Evolutionary conservation across 371 early-diverging fungal species (phyloP).

Genomic region (Apophysomyces ossiformis): DNA sequence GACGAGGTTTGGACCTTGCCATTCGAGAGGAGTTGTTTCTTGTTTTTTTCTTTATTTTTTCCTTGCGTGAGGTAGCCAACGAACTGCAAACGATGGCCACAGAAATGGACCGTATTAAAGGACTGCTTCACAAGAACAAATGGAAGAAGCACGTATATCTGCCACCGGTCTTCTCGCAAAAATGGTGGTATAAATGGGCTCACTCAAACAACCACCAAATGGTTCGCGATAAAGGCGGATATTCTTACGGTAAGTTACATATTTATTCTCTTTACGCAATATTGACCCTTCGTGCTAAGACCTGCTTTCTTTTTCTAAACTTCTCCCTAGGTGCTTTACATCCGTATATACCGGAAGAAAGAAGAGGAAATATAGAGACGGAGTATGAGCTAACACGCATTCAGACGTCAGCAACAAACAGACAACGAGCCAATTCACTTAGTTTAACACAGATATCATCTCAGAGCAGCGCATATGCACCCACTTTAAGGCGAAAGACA

Average conservation of each 20-base stretch:
- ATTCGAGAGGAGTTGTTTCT: constrained; percentile 66
- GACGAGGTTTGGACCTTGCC: constrained; percentile 51
- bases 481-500: neutral
- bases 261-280: neutral
- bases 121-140: constrained; percentile 27
- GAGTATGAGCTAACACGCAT: constrained; percentile 37
- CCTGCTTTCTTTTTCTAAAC: neutral
- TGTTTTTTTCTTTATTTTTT: constrained; percentile 70
- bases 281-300: neutral
- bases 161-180: constrained; percentile 54
- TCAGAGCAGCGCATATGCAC: neutral
- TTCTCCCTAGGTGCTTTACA: constrained; percentile 26
- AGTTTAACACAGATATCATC: neutral
- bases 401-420: constrained; percentile 23
- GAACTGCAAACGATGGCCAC: constrained; percentile 54
- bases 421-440: constrained; percentile 1
- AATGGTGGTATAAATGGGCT: constrained; percentile 63
- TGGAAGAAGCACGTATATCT: constrained; percentile 48
- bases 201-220: constrained; percentile 45
- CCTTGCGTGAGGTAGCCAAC: constrained; percentile 63
- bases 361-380: constrained; percentile 30
- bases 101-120: constrained; percentile 47
- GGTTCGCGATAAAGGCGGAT: constrained; percentile 47
- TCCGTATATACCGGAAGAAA: constrained; percentile 30
- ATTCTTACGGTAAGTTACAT: constrained; percentile 35